Evolutionary conservation across 2,329 filamentous ascomycete genomes (phyloP).

Genomic region (Apiospora aurea): DNA sequence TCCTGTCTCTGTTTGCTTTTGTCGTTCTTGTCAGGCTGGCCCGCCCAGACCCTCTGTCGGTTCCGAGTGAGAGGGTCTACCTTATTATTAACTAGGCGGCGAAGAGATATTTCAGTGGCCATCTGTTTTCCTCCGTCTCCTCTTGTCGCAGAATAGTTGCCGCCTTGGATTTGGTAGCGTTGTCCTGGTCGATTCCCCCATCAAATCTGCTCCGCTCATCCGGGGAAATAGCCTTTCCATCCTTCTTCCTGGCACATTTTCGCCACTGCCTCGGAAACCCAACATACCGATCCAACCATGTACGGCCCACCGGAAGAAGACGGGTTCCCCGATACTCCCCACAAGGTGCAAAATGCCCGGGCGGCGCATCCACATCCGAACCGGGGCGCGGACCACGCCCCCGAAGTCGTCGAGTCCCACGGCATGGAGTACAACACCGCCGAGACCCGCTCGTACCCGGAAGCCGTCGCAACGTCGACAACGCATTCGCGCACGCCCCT

Average conservation of each 20-base stretch:
- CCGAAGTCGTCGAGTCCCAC: slow-evolving; percentile 15
- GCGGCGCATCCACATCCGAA: not conserved
- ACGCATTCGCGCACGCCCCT: not conserved
- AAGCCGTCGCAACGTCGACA: not conserved
- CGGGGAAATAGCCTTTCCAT: not conserved
- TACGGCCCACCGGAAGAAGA: slow-evolving; percentile 14
- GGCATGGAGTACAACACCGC: slow-evolving; percentile 5
- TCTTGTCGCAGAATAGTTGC: not conserved
- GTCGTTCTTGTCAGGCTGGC: not conserved
- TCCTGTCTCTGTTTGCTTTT: slow-evolving; percentile 18
- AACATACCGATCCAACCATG: not conserved
- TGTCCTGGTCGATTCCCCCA: not conserved
- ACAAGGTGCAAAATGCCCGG: not conserved
- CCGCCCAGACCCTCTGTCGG: not conserved
- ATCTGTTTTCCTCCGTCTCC: no score
- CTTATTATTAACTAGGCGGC: not conserved
- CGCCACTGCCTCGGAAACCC: not conserved
- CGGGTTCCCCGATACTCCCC: not conserved
- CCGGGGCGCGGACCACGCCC: slow-evolving; percentile 4
- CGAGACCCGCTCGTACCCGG: not conserved
- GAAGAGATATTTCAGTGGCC: not conserved
- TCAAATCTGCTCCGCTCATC: not conserved
- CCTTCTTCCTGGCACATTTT: not conserved
- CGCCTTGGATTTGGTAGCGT: not conserved
- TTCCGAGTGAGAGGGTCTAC: not conserved